Percentiles rank a stretch among this genome's conserved stretches.
Evolutionary conservation across 352 stramenopile species (phyloP).

Genomic region (Pythium myriotylum): DNA sequence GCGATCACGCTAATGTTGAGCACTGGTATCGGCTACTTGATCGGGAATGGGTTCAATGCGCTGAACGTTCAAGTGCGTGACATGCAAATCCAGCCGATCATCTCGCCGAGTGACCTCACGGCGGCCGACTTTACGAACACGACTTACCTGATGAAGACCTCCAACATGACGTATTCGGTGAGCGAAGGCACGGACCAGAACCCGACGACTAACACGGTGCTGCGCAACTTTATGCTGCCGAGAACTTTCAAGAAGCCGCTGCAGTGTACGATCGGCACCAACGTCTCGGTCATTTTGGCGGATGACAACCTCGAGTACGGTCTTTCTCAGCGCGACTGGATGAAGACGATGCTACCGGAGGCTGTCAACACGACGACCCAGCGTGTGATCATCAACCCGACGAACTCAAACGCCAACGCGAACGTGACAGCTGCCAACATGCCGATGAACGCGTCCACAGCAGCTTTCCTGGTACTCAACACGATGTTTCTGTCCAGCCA

Average conservation of each 20-base stretch:
- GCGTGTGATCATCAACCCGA: constrained; percentile 15
- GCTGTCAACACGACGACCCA: not conserved
- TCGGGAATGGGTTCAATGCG: constrained; percentile 16
- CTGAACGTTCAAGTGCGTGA: constrained; percentile 18
- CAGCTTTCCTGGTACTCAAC: constrained; percentile 9
- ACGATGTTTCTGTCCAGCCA: not conserved
- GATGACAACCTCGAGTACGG: not conserved
- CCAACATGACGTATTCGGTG: too few relatives aligned
- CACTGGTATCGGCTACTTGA: constrained; percentile 1
- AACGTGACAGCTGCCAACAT: not conserved
- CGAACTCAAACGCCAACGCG: not conserved
- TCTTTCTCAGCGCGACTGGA: constrained; percentile 15
- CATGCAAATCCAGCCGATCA: not conserved
- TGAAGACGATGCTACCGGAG: constrained; percentile 6
- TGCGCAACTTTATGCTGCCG: too few relatives aligned
- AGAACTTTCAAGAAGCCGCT: not conserved
- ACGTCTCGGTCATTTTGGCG: too few relatives aligned
- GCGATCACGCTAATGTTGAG: not conserved
- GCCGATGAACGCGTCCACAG: constrained; percentile 21
- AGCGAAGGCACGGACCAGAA: not conserved
- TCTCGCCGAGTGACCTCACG: not conserved
- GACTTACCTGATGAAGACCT: not conserved
- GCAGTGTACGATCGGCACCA: not conserved
- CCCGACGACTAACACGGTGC: too few relatives aligned
- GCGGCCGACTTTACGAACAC: not conserved